These are phyloP conservation scores for Entophlyctis helioformis DNA, from an alignment of 192 early-diverging fungal genomes.

Conservation along the genomic window DNA sequence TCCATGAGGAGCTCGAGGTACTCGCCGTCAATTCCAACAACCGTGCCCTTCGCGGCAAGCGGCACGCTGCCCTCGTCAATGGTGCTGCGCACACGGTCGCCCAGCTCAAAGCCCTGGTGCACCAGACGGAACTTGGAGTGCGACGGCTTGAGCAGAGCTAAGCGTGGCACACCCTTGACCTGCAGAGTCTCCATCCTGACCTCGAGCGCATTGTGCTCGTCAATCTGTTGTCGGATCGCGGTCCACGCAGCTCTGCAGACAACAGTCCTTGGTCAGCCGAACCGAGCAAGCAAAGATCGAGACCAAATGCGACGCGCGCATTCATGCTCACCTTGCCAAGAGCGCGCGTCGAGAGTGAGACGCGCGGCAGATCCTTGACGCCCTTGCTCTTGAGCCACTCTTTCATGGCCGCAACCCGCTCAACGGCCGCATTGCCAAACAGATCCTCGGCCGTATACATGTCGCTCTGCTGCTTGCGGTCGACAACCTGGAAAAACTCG, in stretches of 20 bases:
- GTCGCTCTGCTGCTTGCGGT: slow-evolving; percentile 22
- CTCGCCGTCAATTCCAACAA: slow-evolving; percentile 66
- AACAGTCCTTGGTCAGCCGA: too few relatives aligned
- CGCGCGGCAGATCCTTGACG: slow-evolving; percentile 52
- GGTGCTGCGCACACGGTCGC: slow-evolving; percentile 76
- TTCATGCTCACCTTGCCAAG: slow-evolving; percentile 43
- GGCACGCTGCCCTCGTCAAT: slow-evolving; percentile 62
- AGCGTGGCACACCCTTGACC: slow-evolving; percentile 30
- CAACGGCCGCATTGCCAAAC: slow-evolving; percentile 30
- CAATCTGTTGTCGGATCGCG: background rate
- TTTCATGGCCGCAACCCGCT: slow-evolving; percentile 41
- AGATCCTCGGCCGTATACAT: slow-evolving; percentile 53
- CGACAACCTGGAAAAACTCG: slow-evolving; percentile 33
- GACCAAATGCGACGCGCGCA: slow-evolving; percentile 4
- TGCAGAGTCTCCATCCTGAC: slow-evolving; percentile 17
- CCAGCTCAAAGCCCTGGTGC: slow-evolving; percentile 68
- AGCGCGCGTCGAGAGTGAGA: slow-evolving; percentile 46
- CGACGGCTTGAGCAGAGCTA: slow-evolving; percentile 64
- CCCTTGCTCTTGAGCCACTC: slow-evolving; percentile 52
- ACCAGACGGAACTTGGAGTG: slow-evolving; percentile 60
- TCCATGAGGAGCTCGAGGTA: slow-evolving; percentile 85
- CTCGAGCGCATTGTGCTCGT: background rate
- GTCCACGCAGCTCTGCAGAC: too few relatives aligned
- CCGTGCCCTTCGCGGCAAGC: slow-evolving; percentile 68
- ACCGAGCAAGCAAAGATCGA: too few relatives aligned